Evolutionary conservation across 2,329 filamentous ascomycete genomes (phyloP).

Genomic region (Coccinonectria pachysandricola): DNA sequence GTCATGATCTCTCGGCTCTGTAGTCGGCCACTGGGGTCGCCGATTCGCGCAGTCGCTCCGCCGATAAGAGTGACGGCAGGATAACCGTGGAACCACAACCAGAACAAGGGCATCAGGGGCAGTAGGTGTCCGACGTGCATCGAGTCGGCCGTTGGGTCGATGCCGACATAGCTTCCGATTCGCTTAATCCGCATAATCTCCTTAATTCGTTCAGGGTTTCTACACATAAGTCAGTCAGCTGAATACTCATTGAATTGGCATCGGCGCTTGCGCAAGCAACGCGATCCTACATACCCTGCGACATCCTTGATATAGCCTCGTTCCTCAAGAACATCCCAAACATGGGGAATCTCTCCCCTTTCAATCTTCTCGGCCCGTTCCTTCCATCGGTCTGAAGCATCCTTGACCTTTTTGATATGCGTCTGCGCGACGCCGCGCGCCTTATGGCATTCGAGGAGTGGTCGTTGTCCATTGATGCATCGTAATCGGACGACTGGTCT

Average conservation of each 20-base stretch:
- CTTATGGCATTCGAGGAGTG: slow-evolving; percentile 15
- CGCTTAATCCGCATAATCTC: slow-evolving; percentile 54
- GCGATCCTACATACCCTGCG: slow-evolving; percentile 48
- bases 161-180: slow-evolving; percentile 67
- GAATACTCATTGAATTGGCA: background rate
- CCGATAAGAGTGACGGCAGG: slow-evolving; percentile 58
- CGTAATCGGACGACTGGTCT: slow-evolving; percentile 14
- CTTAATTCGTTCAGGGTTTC: slow-evolving; percentile 43
- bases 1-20: slow-evolving; percentile 46
- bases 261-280: slow-evolving; percentile 1
- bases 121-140: slow-evolving; percentile 73
- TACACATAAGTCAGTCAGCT: slow-evolving; percentile 10
- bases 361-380: slow-evolving; percentile 35
- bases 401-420: slow-evolving; percentile 32
- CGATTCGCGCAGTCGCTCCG: slow-evolving; percentile 66
- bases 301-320: slow-evolving; percentile 65
- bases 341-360: slow-evolving; percentile 38
- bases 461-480: slow-evolving; percentile 13
- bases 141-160: slow-evolving; percentile 72
- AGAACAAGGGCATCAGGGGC: slow-evolving; percentile 74
- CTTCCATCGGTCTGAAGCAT: slow-evolving; percentile 38
- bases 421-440: slow-evolving; percentile 30
- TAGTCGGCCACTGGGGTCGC: slow-evolving; percentile 65
- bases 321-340: slow-evolving; percentile 58
- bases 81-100: slow-evolving; percentile 71